Evolutionary conservation across 2,329 filamentous ascomycete genomes (phyloP).

Genomic region (Nannizziopsis arthrosporioides): DNA sequence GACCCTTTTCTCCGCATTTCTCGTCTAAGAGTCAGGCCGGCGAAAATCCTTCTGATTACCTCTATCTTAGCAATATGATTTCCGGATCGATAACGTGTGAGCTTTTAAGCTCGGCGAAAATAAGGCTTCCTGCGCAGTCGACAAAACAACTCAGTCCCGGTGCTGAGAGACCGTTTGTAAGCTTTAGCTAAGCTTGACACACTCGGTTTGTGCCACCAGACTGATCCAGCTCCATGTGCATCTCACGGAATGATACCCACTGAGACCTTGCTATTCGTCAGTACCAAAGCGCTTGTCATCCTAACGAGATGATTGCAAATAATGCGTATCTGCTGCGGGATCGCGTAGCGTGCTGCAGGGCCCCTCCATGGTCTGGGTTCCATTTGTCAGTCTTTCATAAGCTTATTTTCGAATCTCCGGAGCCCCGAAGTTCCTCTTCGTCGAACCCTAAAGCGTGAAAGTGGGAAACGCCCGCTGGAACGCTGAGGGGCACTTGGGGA

Average conservation of each 20-base stretch:
- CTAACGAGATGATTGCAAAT: too few relatives aligned
- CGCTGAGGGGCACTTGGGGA: not conserved
- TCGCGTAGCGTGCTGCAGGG: too few relatives aligned
- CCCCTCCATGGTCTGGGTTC: too few relatives aligned
- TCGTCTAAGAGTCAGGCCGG: not conserved
- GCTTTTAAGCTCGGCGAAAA: not conserved
- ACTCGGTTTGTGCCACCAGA: not conserved
- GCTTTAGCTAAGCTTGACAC: slow-evolving; percentile 6
- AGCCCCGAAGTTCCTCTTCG: not conserved
- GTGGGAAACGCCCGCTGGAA: too few relatives aligned
- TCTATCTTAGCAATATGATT: too few relatives aligned
- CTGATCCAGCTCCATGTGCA: not conserved
- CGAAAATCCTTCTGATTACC: not conserved
- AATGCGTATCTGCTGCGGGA: too few relatives aligned
- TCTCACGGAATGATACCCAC: not conserved
- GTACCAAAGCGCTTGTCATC: too few relatives aligned
- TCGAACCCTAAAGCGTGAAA: not conserved
- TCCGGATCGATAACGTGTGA: too few relatives aligned
- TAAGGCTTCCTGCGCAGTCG: too few relatives aligned
- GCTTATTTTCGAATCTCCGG: not conserved
- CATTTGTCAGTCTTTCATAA: slow-evolving; percentile 7
- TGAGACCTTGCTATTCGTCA: too few relatives aligned
- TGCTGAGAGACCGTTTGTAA: slow-evolving; percentile 1
- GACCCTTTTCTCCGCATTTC: too few relatives aligned
- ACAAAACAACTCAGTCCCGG: too few relatives aligned